A percentile compares a stretch with the other conserved stretches of the same genome.
Evolutionary conservation across 768 basidiomycete genomes (phyloP).

Genomic region (Amanita phalloides): DNA sequence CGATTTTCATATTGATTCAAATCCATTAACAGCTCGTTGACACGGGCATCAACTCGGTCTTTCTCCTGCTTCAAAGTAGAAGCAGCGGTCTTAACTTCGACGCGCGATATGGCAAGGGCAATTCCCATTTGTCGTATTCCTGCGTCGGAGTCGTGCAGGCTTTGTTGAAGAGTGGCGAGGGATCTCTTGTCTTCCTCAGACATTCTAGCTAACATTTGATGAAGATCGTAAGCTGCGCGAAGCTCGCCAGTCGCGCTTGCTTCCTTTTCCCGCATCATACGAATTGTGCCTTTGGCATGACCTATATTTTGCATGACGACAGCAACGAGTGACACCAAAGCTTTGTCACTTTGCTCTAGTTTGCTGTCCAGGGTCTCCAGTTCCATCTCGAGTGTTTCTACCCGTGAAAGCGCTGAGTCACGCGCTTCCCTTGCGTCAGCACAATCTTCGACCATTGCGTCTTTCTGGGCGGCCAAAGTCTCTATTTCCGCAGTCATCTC

Average conservation of each 20-base stretch:
- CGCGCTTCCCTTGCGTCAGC: conserved; percentile 65
- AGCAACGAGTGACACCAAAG: conserved; percentile 26
- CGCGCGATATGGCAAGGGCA: conserved; percentile 6
- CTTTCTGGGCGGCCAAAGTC: conserved; percentile 52
- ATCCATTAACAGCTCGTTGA: not conserved
- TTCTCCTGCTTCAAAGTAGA: conserved; percentile 11
- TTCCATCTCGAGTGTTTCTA: conserved; percentile 56
- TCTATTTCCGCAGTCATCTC: conserved; percentile 69
- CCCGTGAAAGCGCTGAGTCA: conserved; percentile 44
- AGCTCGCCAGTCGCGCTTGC: not conserved
- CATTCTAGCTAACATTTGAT: not conserved
- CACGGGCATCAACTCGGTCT: not conserved
- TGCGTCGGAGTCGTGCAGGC: not conserved
- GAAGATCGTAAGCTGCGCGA: not conserved
- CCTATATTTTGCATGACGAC: conserved; percentile 25
- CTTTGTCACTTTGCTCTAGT: conserved; percentile 20
- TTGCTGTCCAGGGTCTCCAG: conserved; percentile 30
- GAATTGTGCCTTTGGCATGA: conserved; percentile 12
- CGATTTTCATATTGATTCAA: not conserved
- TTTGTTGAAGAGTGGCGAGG: not conserved
- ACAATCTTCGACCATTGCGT: conserved; percentile 80
- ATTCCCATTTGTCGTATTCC: conserved; percentile 1
- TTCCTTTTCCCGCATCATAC: not conserved
- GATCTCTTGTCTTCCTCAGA: not conserved
- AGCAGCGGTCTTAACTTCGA: conserved; percentile 7